A percentile compares a stretch with the other conserved stretches of the same genome.
These are phyloP conservation scores for Pseudogymnoascus sp. DNA, from an alignment of 2,329 filamentous ascomycete species.

Conservation along the genomic window DNA sequence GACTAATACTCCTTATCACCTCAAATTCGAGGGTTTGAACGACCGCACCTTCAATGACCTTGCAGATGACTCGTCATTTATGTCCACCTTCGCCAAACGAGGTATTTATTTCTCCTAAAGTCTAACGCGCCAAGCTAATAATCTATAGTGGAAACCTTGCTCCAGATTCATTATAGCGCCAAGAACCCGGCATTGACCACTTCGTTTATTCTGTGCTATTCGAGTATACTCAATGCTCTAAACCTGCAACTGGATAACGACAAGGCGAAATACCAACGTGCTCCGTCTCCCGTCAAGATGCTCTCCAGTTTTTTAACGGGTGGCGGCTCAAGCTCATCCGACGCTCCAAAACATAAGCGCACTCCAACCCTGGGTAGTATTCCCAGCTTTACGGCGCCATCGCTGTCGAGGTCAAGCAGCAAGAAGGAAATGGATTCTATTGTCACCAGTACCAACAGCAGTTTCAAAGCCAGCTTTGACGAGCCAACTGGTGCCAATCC, in stretches of 20 bases:
- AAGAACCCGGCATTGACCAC: constrained; percentile 58
- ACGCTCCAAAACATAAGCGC: constrained; percentile 25
- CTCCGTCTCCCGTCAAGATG: constrained; percentile 83
- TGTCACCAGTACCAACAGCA: constrained; percentile 23
- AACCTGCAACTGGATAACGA: constrained; percentile 55
- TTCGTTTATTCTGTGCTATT: constrained; percentile 68
- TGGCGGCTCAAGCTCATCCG: constrained; percentile 41
- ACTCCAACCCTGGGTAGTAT: constrained; percentile 35
- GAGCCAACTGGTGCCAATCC: constrained; percentile 55
- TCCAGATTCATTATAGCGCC: constrained; percentile 63
- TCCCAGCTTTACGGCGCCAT: constrained; percentile 32
- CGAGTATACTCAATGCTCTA: constrained; percentile 66
- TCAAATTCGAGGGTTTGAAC: constrained; percentile 58
- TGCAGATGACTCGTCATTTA: constrained; percentile 63
- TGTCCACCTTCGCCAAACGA: constrained; percentile 67
- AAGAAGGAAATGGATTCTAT: constrained; percentile 16
- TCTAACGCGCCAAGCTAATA: constrained; percentile 29
- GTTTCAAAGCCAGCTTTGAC: constrained; percentile 37
- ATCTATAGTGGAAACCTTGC: constrained; percentile 58
- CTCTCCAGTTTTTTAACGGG: constrained; percentile 73
- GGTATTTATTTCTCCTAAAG: constrained; percentile 40
- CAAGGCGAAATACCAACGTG: constrained; percentile 62
- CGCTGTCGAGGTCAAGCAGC: constrained; percentile 24
- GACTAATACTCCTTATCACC: constrained; percentile 44
- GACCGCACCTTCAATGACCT: constrained; percentile 69